Percentiles rank a stretch among this genome's conserved stretches.
These are phyloP conservation scores for Macaranga tanarius DNA, from an alignment of 441 rosid genomes.

Conservation along the genomic window DNA sequence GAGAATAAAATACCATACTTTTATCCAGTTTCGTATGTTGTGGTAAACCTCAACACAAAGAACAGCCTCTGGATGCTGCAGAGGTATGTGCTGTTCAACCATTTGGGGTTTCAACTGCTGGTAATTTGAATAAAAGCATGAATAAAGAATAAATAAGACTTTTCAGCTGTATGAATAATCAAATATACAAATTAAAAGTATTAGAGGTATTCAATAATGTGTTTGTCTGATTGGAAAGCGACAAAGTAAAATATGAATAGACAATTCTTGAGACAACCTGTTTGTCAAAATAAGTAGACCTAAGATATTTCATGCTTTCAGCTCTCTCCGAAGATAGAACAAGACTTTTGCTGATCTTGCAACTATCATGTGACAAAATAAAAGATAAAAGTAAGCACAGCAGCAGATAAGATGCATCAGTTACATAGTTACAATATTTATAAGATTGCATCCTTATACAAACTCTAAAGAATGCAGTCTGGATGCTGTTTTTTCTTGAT, in stretches of 20 bases:
- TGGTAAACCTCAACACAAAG: constrained; percentile 77
- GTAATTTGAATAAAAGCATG: constrained; percentile 16
- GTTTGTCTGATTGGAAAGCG: background rate
- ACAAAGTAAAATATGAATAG: background rate
- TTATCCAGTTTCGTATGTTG: constrained; percentile 36
- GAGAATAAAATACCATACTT: constrained; percentile 40
- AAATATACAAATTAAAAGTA: background rate
- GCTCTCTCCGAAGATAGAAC: constrained; percentile 35
- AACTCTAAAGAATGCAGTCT: constrained; percentile 67
- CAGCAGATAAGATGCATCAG: constrained; percentile 18
- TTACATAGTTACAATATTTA: constrained; percentile 1
- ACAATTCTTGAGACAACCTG: constrained; percentile 37
- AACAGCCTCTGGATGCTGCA: constrained; percentile 57
- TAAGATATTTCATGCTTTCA: constrained; percentile 58
- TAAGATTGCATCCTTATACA: constrained; percentile 25
- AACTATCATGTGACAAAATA: constrained; percentile 31
- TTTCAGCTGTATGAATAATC: constrained; percentile 15
- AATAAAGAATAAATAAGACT: constrained; percentile 1
- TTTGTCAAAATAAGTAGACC: constrained; percentile 43
- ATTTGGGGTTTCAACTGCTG: constrained; percentile 46
- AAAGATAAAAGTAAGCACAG: constrained; percentile 29
- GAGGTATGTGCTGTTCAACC: constrained; percentile 36
- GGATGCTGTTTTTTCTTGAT: constrained; percentile 62
- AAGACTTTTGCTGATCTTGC: constrained; percentile 35
- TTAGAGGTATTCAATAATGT: background rate